phyloP scores from a whole-genome alignment of 1,139 yeast genomes.

The Yamadazyma buinensis region DNA sequence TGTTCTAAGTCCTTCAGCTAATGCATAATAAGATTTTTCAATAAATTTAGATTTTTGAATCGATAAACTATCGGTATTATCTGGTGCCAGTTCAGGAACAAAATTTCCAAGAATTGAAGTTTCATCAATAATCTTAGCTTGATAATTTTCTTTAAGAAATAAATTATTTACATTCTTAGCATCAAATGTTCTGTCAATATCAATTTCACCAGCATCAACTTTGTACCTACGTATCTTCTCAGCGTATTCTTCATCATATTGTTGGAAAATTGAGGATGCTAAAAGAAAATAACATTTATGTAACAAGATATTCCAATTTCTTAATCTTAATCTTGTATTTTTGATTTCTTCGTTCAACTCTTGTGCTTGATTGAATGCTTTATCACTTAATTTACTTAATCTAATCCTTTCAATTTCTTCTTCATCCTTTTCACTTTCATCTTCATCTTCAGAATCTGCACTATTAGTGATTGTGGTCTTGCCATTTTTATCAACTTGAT shows the following conservation, averaged over 20 bases:
- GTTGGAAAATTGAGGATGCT: conserved; percentile 77
- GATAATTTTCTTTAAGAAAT: background rate
- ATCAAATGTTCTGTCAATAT: conserved; percentile 1
- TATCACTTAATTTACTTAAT: conserved; percentile 7
- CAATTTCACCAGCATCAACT: background rate
- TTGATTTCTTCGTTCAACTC: conserved; percentile 23
- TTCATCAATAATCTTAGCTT: background rate
- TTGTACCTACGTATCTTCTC: conserved; percentile 16
- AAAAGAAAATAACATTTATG: conserved; percentile 77
- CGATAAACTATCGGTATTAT: background rate
- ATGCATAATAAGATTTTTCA: conserved; percentile 46
- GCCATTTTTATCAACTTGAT: background rate
- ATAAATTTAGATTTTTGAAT: conserved; percentile 11
- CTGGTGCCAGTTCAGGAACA: background rate
- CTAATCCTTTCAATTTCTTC: conserved; percentile 8
- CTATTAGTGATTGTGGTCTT: conserved; percentile 8
- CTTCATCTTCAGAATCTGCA: conserved; percentile 16
- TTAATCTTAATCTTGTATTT: conserved; percentile 24
- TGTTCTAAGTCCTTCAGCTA: conserved; percentile 62
- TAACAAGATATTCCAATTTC: conserved; percentile 55
- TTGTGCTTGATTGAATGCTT: conserved; percentile 17
- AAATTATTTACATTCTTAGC: conserved; percentile 1
- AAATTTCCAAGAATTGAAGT: background rate
- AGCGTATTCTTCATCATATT: conserved; percentile 43
- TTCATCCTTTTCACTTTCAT: conserved; percentile 17